Conservation (phyloP, 2,329 filamentous ascomycete genomes). For the Thermochaetoides dissita region DNA sequence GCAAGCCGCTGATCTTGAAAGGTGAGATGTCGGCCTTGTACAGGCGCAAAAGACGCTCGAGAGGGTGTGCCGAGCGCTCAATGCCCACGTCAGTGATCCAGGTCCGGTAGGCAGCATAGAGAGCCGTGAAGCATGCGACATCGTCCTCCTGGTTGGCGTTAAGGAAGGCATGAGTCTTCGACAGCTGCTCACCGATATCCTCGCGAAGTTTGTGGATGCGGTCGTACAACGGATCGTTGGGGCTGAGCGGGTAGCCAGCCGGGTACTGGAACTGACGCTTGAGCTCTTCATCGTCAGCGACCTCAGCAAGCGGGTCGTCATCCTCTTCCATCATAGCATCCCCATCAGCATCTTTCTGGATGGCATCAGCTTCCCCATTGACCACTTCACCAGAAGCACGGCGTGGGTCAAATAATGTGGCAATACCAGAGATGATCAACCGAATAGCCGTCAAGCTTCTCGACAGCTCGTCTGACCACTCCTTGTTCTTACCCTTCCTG, state of each 20-base stretch:
- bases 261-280: slow-evolving; percentile 80
- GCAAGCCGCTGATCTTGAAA: slow-evolving; percentile 85
- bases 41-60: slow-evolving; percentile 74
- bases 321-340: slow-evolving; percentile 32
- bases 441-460: slow-evolving; percentile 76
- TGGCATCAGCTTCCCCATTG: slow-evolving; percentile 30
- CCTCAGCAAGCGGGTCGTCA: slow-evolving; percentile 44
- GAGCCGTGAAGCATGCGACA: slow-evolving; percentile 81
- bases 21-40: slow-evolving; percentile 77
- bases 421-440: slow-evolving; percentile 80
- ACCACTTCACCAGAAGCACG: slow-evolving; percentile 45
- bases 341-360: slow-evolving; percentile 39
- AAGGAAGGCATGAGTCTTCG: slow-evolving; percentile 73
- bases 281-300: slow-evolving; percentile 65
- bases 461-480: slow-evolving; percentile 96
- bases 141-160: slow-evolving; percentile 81
- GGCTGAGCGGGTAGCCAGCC: slow-evolving; percentile 66
- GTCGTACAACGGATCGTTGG: slow-evolving; percentile 49
- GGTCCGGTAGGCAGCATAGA: slow-evolving; percentile 83
- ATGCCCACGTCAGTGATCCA: slow-evolving; percentile 98
- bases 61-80: slow-evolving; percentile 81
- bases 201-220: slow-evolving; percentile 71
- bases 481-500: slow-evolving; percentile 88
- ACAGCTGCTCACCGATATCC: slow-evolving; percentile 64
- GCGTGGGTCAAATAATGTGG: slow-evolving; percentile 73